phyloP scores from a whole-genome alignment of 2,329 filamentous ascomycete species.

The Boeremia lycopersici region DNA sequence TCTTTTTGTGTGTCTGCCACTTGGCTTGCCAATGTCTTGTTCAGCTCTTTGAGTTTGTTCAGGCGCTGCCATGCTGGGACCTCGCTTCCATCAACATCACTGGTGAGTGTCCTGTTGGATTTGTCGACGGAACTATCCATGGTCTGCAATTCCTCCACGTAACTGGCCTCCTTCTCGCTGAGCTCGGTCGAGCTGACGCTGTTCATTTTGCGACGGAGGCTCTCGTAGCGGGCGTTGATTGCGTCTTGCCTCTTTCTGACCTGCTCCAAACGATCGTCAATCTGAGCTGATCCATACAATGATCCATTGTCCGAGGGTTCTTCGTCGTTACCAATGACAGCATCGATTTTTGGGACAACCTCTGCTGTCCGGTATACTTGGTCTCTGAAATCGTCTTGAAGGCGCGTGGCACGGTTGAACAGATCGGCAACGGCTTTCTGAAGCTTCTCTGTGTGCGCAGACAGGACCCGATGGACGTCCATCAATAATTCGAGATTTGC shows the following conservation, averaged over 20 bases:
- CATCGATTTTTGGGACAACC: conserved; percentile 69
- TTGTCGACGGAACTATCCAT: conserved; percentile 50
- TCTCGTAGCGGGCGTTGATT: conserved; percentile 65
- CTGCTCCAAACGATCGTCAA: conserved; percentile 63
- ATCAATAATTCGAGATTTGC: conserved; percentile 74
- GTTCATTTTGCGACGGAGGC: conserved; percentile 57
- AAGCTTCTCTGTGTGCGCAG: conserved; percentile 70
- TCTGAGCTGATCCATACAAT: conserved; percentile 55
- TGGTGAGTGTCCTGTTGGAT: conserved; percentile 34
- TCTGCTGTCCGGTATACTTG: conserved; percentile 71
- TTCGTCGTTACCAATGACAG: conserved; percentile 65
- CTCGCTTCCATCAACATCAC: conserved; percentile 39
- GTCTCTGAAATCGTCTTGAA: conserved; percentile 70
- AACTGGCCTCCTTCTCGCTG: conserved; percentile 67
- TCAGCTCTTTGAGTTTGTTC: conserved; percentile 61
- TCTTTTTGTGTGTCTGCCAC: conserved; percentile 28
- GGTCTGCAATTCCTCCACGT: conserved; percentile 61
- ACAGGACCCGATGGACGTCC: conserved; percentile 73
- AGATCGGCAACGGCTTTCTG: conserved; percentile 74
- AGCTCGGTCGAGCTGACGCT: conserved; percentile 60
- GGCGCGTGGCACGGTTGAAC: conserved; percentile 71
- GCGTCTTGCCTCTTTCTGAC: conserved; percentile 63
- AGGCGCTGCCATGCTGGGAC: conserved; percentile 59
- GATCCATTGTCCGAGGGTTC: conserved; percentile 50
- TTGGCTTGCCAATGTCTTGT: conserved; percentile 55